Conservation (phyloP, 805 yeast species). For the Cyberlindnera americana region DNA sequence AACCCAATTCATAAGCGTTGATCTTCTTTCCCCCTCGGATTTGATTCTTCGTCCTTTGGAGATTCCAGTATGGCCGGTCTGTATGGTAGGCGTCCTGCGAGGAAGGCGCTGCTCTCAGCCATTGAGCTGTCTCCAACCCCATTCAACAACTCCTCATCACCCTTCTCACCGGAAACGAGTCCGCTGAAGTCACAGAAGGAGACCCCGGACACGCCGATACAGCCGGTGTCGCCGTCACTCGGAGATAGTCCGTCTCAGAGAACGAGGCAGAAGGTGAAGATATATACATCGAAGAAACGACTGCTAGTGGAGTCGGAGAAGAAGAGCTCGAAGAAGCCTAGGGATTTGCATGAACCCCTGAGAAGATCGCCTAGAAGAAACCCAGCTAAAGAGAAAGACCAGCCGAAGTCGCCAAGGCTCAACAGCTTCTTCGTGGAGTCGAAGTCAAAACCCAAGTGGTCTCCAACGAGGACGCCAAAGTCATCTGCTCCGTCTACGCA, state of each 20-base stretch:
- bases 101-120: conserved; percentile 1
- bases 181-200: not conserved
- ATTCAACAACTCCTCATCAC: too few species aligned
- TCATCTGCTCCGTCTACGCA: not conserved
- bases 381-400: not conserved
- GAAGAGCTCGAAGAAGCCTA: too few species aligned
- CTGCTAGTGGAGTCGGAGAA: not conserved
- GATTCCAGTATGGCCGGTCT: conserved; percentile 2
- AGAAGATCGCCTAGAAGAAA: not conserved
- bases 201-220: too few species aligned
- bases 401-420: not conserved
- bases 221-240: too few species aligned
- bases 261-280: too few species aligned
- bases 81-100: conserved; percentile 4
- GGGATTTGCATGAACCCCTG: too few species aligned
- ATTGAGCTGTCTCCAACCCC: conserved; percentile 5
- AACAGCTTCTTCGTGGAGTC: conserved; percentile 25
- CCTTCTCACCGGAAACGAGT: not conserved
- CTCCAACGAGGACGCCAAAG: conserved; percentile 13
- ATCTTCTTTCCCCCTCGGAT: too few species aligned
- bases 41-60: too few species aligned
- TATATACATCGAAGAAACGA: not conserved
- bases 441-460: conserved; percentile 24
- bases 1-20: too few species aligned
- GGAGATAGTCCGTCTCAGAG: too few species aligned